Percentiles rank a stretch among this genome's conserved stretches.
Conservation (phyloP, 148 eudicot genomes). For the Vaccinium vitisidaea region DNA sequence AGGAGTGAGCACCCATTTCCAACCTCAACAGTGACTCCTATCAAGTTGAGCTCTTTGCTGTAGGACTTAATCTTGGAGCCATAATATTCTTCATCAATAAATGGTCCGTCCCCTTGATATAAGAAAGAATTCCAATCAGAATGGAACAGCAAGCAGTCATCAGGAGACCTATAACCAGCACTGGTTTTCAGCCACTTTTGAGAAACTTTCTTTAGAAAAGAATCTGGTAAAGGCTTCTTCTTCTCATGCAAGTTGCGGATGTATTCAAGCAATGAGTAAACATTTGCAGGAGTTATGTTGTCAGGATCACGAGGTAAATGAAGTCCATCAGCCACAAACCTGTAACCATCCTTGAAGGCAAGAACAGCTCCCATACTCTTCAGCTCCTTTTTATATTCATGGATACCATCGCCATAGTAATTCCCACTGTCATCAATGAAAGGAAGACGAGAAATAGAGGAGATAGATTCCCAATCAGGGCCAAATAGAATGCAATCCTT, state of each 20-base stretch:
- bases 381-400: conserved; percentile 43
- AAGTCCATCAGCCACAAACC: conserved; percentile 39
- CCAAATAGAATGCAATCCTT: conserved; percentile 49
- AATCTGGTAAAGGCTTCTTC: conserved; percentile 17
- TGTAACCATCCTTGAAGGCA: conserved; percentile 34
- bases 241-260: conserved; percentile 16
- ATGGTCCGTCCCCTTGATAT: conserved; percentile 51
- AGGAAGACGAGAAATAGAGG: conserved; percentile 49
- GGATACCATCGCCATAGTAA: conserved; percentile 43
- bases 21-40: conserved; percentile 43
- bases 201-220: conserved; percentile 25
- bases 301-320: conserved; percentile 37
- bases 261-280: conserved; percentile 45
- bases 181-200: conserved; percentile 54
- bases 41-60: conserved; percentile 37
- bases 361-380: conserved; percentile 46
- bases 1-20: conserved; percentile 34
- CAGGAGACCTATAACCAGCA: conserved; percentile 45
- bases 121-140: conserved; percentile 29
- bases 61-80: conserved; percentile 37
- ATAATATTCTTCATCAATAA: conserved; percentile 57
- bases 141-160: conserved; percentile 39
- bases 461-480: conserved; percentile 44
- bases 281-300: conserved; percentile 36
- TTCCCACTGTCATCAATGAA: conserved; percentile 55